These are phyloP conservation scores for Cyclostephanos tholiformis DNA, from an alignment of 108 stramenopile genomes.

Conservation along the genomic window DNA sequence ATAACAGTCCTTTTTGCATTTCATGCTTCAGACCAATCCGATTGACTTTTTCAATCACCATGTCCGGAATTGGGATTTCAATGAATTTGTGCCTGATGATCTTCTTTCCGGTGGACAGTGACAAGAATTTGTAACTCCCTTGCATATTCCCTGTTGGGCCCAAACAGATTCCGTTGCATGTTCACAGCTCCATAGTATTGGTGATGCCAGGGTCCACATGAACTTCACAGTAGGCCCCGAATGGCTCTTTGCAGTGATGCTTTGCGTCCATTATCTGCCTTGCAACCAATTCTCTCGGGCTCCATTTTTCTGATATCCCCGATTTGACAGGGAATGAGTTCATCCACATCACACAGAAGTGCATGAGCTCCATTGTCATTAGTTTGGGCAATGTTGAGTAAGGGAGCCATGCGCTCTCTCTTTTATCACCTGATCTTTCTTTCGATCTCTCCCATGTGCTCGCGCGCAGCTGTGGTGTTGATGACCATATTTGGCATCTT, in stretches of 20 bases:
- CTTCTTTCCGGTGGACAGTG: no score
- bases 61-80: no score
- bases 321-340: slow-evolving; percentile 18
- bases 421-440: slow-evolving; percentile 22
- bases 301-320: slow-evolving; percentile 27
- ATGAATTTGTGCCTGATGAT: no score
- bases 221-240: slow-evolving; percentile 8
- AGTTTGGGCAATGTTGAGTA: slow-evolving; percentile 22
- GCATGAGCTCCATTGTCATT: no score
- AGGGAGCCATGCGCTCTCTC: slow-evolving; percentile 42
- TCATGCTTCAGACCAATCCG: no score
- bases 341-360: slow-evolving; percentile 18
- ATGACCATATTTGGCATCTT: background rate
- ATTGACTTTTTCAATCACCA: no score
- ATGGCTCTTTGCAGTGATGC: slow-evolving; percentile 4
- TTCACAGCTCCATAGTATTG: background rate
- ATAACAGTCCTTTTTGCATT: no score
- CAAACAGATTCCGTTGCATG: no score
- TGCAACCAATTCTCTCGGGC: slow-evolving; percentile 26
- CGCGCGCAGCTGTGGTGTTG: slow-evolving; percentile 21
- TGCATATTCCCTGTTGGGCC: no score
- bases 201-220: background rate
- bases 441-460: slow-evolving; percentile 24
- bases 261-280: background rate
- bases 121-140: no score